Base-by-base conservation (phyloP, 768 basidiomycete species). In the Hirschioporus abietinus region DNA sequence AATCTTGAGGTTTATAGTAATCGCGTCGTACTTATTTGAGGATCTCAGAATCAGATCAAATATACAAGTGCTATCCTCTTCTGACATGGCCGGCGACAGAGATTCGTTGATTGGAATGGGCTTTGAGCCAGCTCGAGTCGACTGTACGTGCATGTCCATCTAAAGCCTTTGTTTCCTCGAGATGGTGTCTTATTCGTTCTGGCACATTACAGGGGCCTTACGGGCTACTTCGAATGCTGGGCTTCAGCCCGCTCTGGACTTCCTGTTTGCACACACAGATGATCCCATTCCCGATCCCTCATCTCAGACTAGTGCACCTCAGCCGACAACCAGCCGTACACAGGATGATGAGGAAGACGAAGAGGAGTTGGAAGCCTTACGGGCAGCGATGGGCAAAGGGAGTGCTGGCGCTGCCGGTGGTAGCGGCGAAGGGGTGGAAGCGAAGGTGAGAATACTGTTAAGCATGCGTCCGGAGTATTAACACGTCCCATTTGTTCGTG, bases 161-260 rank as follows among this genome's bases (percentile, higher is more conserved):
- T 30, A 63, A 24, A 6, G 23, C 1, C n/a, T 58, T 18, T 66
- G 20, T 24, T 7, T 23, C 58, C 24, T 58, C 30, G 26, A 64
- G 60, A 63, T 27, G 15, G 60, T 34, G 58, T 63, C 35, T n/a
- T 61, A 36, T 57, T 64, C 17, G 60, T 24, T 60, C 60, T 63
- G 35, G 25, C 1, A 15, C 35, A 23, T 30, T 59, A 63, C 71
- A 96, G 95, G 95, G 95, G 95, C 95, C 4, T 76, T 96, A 67
- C 89, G 89, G 71, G 92, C 92, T 6, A 97, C 95, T 9, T 84
- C 82, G 36, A 87, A 88, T 70, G 85, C 91, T 30, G 96, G 95
- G 2, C 80, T 99, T 0, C 96, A 97, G 74, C 91, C 90, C 7
- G 92, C 91, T 24, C 92, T 95, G 91, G 95, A 97, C 72, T 89